phyloP scores from a whole-genome alignment of 2,329 filamentous ascomycete species.

The Tolypocladium ovalisporum region DNA sequence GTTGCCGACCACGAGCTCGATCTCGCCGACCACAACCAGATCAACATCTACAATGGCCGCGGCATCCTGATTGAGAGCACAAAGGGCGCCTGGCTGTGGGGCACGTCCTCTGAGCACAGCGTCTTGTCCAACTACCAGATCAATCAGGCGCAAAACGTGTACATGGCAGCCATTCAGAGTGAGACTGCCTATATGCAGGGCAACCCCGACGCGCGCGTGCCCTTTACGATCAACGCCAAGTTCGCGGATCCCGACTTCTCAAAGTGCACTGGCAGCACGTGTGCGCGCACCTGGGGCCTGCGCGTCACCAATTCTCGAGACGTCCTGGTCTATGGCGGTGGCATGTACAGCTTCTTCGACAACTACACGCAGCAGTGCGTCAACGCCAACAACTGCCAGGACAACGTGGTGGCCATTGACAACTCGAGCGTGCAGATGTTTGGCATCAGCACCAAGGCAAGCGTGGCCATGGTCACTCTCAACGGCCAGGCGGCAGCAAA shows the following conservation, averaged over 20 bases:
- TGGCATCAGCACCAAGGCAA: constrained; percentile 64
- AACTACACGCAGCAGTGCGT: constrained; percentile 69
- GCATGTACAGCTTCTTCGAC: constrained; percentile 75
- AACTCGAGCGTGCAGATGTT: constrained; percentile 55
- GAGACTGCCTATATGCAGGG: constrained; percentile 86
- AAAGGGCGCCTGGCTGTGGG: constrained; percentile 71
- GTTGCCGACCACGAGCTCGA: constrained; percentile 86
- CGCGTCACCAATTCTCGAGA: constrained; percentile 58
- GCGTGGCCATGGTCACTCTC: constrained; percentile 60
- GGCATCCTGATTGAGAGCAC: constrained; percentile 69
- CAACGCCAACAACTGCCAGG: constrained; percentile 57
- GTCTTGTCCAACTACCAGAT: constrained; percentile 80
- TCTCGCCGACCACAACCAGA: constrained; percentile 58
- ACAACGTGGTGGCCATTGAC: constrained; percentile 66
- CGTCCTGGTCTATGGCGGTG: constrained; percentile 60
- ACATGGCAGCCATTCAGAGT: constrained; percentile 74
- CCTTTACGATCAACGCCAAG: constrained; percentile 46
- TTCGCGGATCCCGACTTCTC: constrained; percentile 62
- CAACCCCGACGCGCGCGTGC: constrained; percentile 62
- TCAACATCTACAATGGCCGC: constrained; percentile 81
- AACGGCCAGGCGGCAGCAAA: constrained; percentile 42
- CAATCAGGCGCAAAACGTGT: constrained; percentile 64
- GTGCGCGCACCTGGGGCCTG: constrained; percentile 69
- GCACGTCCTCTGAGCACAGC: constrained; percentile 57
- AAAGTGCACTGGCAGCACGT: constrained; percentile 39